Conservation (phyloP, 306 rosid species). For the Vachellia pachyceras region DNA sequence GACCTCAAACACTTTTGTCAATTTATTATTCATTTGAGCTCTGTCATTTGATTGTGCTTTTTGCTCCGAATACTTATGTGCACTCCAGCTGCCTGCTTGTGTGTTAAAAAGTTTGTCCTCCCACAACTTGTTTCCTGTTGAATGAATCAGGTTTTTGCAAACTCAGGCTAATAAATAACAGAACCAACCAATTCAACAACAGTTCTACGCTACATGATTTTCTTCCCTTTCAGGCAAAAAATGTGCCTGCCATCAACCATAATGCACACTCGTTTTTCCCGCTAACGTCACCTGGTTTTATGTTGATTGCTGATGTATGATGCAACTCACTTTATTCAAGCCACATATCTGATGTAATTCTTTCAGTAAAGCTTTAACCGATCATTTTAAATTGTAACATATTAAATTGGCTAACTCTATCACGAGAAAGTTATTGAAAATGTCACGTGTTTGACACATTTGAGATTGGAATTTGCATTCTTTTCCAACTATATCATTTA, state of each 20-base stretch:
- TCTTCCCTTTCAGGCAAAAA: not conserved
- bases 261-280: not conserved
- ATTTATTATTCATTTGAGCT: not conserved
- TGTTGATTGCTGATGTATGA: not conserved
- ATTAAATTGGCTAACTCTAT: not conserved
- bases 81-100: not conserved
- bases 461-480: not conserved
- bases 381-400: not conserved
- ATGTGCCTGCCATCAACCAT: not conserved
- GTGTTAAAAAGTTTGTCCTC: not conserved
- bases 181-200: not conserved
- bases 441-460: not conserved
- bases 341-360: not conserved
- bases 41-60: not conserved
- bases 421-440: not conserved
- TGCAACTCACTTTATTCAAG: not conserved
- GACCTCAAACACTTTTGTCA: not conserved
- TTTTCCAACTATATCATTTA: not conserved
- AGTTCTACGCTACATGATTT: not conserved
- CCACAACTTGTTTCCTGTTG: not conserved
- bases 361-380: not conserved
- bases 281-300: not conserved
- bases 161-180: not conserved
- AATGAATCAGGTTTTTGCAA: not conserved
- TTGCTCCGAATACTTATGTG: not conserved